Base-by-base conservation (phyloP, 306 rosid genomes). In the Begonia masoniana region DNA sequence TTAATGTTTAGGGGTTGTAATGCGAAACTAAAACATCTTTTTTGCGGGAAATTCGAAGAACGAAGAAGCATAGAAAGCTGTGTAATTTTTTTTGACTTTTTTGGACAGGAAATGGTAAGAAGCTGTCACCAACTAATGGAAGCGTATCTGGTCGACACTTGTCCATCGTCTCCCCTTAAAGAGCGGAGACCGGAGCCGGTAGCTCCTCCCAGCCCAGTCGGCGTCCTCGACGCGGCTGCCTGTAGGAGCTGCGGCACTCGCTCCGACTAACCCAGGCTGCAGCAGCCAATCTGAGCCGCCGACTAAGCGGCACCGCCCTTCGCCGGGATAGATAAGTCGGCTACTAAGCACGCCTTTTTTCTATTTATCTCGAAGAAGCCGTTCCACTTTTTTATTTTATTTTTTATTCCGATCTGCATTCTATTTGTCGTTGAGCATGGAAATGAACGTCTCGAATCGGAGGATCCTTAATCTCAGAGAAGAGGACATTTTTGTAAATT, bases 61-160 rank as follows among this genome's bases (percentile, higher is more conserved):
- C 43, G 35, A 42, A 35, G 56, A 23, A 54, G 35, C 80, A 59
- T 69, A 12, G 63, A 64, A 75, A 69, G 76, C 17, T 47, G 77
- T 62, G 75, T 56, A 23, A 47, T 5, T 57, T 13, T 11, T 47
- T 51, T 52, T 13, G 47, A 31, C 59, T 61, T 47, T 46, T 43
- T 45, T 69, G 68, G 48, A 64, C 80, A 82, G 96, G 94, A 76
- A 68, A 80, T 64, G 82, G 84, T 80, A 61, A 76, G 74, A 71
- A 68, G 84, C 86, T 86, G 96, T 80, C 86, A 74, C 57, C 93
- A 80, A 78, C 84, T 86, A 19, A 86, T 86, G 96, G 76, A 73
- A 57, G 76, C 69, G 72, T 62, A 78, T 49, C 62, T 82, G 60
- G 48, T 72, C 11, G 88, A 69, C 96, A 74, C 82, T 80, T 82